These are phyloP conservation scores for Termitomyces titanicus DNA, from an alignment of 768 basidiomycete genomes.

Conservation along the genomic window DNA sequence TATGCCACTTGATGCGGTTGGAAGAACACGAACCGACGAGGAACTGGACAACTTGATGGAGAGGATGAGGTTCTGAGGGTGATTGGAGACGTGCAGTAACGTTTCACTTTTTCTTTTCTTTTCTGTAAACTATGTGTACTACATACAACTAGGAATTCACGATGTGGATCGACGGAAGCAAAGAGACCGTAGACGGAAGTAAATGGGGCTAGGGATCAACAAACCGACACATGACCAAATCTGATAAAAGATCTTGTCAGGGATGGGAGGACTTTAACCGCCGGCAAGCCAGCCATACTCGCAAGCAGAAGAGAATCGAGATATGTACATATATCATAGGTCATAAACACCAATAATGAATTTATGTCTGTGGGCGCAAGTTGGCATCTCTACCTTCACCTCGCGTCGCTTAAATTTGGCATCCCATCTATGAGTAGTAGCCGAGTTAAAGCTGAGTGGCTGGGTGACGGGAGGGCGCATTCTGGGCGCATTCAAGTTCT, in stretches of 20 bases:
- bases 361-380: no score
- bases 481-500: no score
- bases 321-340: no score
- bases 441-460: no score
- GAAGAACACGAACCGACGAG: constrained; percentile 22
- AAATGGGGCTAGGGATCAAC: constrained; percentile 22
- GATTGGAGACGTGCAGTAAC: not conserved
- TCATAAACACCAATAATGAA: no score
- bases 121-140: not conserved
- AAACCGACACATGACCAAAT: constrained; percentile 15
- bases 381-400: no score
- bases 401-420: no score
- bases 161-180: constrained; percentile 27
- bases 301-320: no score
- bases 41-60: constrained; percentile 31
- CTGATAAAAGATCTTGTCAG: constrained; percentile 1
- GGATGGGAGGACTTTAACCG: not conserved
- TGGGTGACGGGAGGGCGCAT: no score
- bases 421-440: no score
- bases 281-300: no score
- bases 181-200: constrained; percentile 26
- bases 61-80: constrained; percentile 20
- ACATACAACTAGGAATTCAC: not conserved
- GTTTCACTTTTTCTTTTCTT: not conserved
- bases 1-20: constrained; percentile 38